Base-by-base conservation (phyloP, 2,329 filamentous ascomycete genomes). In the Diaporthe velutina region DNA sequence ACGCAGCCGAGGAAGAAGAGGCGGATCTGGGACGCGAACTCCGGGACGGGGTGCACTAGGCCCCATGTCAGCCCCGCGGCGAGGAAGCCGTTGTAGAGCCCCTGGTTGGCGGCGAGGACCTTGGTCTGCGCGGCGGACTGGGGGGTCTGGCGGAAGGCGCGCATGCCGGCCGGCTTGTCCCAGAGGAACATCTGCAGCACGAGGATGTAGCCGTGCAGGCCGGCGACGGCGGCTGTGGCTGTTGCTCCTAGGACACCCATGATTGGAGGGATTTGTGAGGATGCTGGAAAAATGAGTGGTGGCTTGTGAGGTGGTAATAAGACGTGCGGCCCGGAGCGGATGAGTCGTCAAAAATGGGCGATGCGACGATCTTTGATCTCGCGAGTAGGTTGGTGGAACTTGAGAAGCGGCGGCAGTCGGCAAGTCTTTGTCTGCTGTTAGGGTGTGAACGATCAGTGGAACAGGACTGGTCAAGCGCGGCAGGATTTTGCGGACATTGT, bases 81-180 rank as follows among this genome's bases (percentile, higher is more conserved):
- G n/a, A 89, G 81, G 72, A 89, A 88, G 55, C 87, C 87, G 78
- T 89, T 89, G 81, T 89, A 89, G 8, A 89, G 82, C 28, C 87
- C 87, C 78, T 89, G 87, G 79, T 89, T 89, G 70, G 85, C 85
- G 61, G 86, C 87, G 48, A 89, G 81, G 5, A 74, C 77, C 75
- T 83, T 84, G 4, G 86, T 87, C 79, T 86, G 78, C 52, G 84
- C 79, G 8, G 87, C 87, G 73, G 86, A 87, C 7, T 87, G 84
- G n/a, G 84, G 78, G 0, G 81, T 84, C 48, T 88, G 81, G 40
- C 80, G 79, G 80, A 89, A 89, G 2, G 86, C 79, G 77, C 84
- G 85, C 76, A 81, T 83, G 50, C 87, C 87, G 38, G 82, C 83
- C 2, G 86, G 85, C 0, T 82, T 85, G 2, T 83, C 87, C 87